phyloP scores from a whole-genome alignment of 1,284 basidiomycete genomes.

The Moniliophthora roreri region DNA sequence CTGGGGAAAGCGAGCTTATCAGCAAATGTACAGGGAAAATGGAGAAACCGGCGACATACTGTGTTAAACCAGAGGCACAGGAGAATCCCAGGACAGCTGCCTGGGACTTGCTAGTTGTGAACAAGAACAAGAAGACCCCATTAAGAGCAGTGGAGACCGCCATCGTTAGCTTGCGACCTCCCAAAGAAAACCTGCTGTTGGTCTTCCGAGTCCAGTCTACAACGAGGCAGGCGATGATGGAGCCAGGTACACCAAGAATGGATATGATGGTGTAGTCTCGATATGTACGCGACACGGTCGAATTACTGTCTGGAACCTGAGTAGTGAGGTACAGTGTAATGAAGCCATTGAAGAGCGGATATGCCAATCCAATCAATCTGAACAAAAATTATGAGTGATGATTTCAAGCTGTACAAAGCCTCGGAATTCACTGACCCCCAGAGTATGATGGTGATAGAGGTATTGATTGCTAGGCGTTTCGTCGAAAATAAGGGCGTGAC shows the following conservation, averaged over 20 bases:
- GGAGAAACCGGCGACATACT: slow-evolving; percentile 17
- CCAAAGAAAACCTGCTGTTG: slow-evolving; percentile 31
- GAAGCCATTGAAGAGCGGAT: slow-evolving; percentile 57
- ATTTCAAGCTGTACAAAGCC: too few species aligned
- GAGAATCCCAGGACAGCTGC: slow-evolving; percentile 52
- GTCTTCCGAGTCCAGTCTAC: slow-evolving; percentile 47
- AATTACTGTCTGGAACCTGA: slow-evolving; percentile 31
- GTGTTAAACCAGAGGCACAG: slow-evolving; percentile 49
- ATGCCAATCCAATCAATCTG: slow-evolving; percentile 58
- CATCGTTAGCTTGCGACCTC: slow-evolving; percentile 54
- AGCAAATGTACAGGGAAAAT: background rate
- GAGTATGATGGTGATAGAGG: slow-evolving; percentile 48
- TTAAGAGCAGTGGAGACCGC: slow-evolving; percentile 49
- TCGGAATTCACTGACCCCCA: slow-evolving; percentile 56
- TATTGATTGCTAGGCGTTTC: slow-evolving; percentile 49
- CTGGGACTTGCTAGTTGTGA: slow-evolving; percentile 54
- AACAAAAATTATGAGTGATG: too few species aligned
- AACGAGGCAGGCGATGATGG: slow-evolving; percentile 51
- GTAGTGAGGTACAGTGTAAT: slow-evolving; percentile 50
- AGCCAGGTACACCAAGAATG: slow-evolving; percentile 55
- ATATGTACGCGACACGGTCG: slow-evolving; percentile 38
- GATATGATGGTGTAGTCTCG: slow-evolving; percentile 52
- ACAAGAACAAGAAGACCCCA: slow-evolving; percentile 59
- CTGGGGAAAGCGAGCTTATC: slow-evolving; percentile 18
- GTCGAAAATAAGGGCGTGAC: slow-evolving; percentile 52